Evolutionary conservation across 1,284 basidiomycete species (phyloP).

Genomic region (Ustilago xerochloae): DNA sequence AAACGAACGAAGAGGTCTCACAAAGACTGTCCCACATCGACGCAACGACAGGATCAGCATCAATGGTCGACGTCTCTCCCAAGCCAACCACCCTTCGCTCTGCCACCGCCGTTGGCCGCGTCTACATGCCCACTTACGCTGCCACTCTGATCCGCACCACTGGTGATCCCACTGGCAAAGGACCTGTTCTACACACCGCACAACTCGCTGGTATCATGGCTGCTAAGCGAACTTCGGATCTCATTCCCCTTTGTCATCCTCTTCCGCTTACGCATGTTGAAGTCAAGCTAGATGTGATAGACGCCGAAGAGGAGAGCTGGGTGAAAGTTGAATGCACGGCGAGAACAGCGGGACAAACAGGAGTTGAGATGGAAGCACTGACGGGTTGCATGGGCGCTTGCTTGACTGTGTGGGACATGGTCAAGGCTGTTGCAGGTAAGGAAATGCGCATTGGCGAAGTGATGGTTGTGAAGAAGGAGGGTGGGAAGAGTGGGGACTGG

Average conservation of each 20-base stretch:
- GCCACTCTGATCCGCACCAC: conserved; percentile 72
- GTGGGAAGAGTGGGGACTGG: conserved; percentile 77
- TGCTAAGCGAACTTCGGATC: conserved; percentile 77
- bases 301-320: conserved; percentile 17
- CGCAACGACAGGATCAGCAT: conserved; percentile 74
- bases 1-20: background rate
- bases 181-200: conserved; percentile 73
- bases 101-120: conserved; percentile 82
- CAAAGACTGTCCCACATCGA: conserved; percentile 76
- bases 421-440: conserved; percentile 84
- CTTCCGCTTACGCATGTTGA: conserved; percentile 78
- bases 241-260: conserved; percentile 86
- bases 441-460: conserved; percentile 78
- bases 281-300: conserved; percentile 72
- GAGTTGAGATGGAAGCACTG: conserved; percentile 94
- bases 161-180: conserved; percentile 66
- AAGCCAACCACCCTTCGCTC: conserved; percentile 77
- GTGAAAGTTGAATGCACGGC: conserved; percentile 52
- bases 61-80: conserved; percentile 82
- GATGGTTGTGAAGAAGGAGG: conserved; percentile 76
- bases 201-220: conserved; percentile 88
- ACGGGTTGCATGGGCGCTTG: conserved; percentile 82
- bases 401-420: conserved; percentile 90
- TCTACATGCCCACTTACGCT: conserved; percentile 77
- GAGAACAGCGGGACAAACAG: conserved; percentile 69